These are phyloP conservation scores for Parietichytrium sp. DNA, from an alignment of 108 stramenopile species.

Conservation along the genomic window DNA sequence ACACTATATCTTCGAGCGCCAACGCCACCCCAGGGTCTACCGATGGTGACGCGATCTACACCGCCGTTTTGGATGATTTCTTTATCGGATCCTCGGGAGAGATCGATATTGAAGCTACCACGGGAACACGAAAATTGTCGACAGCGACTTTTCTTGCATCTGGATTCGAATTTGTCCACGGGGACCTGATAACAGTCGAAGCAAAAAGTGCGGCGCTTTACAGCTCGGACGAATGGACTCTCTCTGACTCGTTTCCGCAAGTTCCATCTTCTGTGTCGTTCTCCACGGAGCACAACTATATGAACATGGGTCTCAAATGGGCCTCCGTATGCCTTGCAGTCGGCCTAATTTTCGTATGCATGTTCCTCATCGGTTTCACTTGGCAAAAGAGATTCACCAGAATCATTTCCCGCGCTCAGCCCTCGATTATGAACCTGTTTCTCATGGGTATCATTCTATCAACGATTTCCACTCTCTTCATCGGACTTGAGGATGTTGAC, in stretches of 20 bases:
- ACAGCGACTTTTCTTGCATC: conserved; percentile 9
- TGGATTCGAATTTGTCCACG: not conserved
- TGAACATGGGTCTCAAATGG: not conserved
- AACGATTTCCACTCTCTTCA: not conserved
- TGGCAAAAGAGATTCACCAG: conserved; percentile 18
- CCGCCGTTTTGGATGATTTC: not conserved
- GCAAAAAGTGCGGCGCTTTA: not conserved
- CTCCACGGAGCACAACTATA: not conserved
- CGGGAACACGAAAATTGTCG: not conserved
- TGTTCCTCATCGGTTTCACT: not conserved
- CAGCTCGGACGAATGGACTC: not conserved
- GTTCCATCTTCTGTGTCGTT: not conserved
- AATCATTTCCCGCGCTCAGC: conserved; percentile 36
- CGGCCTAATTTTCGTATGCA: not conserved
- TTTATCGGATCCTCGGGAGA: not conserved
- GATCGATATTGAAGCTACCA: not conserved
- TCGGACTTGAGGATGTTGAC: not conserved
- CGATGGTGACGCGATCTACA: not conserved
- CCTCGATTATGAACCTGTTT: not conserved
- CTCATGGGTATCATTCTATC: not conserved
- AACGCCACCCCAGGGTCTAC: no score
- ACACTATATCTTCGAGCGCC: no score
- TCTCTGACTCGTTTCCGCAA: not conserved
- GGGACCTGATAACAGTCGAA: not conserved
- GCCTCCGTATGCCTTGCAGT: not conserved